These are phyloP conservation scores for Roridomyces roridus DNA, from an alignment of 768 basidiomycete species.

Conservation along the genomic window DNA sequence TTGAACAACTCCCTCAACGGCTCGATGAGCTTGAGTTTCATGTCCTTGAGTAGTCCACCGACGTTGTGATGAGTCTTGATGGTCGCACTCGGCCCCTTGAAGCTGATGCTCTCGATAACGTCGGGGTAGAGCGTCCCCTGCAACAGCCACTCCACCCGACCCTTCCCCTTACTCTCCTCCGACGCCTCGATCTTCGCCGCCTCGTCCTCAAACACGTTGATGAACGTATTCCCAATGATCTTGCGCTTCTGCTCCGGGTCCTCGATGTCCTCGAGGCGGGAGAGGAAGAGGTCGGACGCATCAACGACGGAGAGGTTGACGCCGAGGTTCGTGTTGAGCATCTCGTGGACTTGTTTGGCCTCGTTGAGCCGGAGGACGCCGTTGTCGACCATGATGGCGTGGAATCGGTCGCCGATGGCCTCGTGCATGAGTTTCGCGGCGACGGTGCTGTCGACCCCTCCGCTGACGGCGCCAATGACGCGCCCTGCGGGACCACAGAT, in stretches of 20 bases:
- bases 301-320: constrained; percentile 97
- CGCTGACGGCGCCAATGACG: constrained; percentile 97
- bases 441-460: constrained; percentile 97
- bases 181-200: constrained; percentile 87
- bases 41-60: constrained; percentile 93
- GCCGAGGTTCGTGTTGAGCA: constrained; percentile 92
- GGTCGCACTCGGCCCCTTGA: constrained; percentile 98
- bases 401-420: constrained; percentile 98
- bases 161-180: constrained; percentile 79
- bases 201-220: constrained; percentile 96
- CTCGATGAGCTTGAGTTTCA: constrained; percentile 99
- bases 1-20: constrained; percentile 98
- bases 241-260: constrained; percentile 98
- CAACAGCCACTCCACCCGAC: constrained; percentile 94
- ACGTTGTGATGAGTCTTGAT: constrained; percentile 99
- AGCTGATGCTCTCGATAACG: constrained; percentile 98
- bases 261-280: constrained; percentile 86
- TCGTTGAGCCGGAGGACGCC: constrained; percentile 95
- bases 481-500: constrained; percentile 95
- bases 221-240: constrained; percentile 99
- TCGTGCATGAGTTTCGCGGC: constrained; percentile 99
- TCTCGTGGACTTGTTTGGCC: constrained; percentile 87
- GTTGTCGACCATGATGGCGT: constrained; percentile 99
- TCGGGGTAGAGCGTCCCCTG: constrained; percentile 99
- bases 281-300: constrained; percentile 92